Evolutionary conservation across 2,329 filamentous ascomycete species (phyloP), one percentile per base, ranked within the genome.

Genomic region (Thelonectria rubi): DNA sequence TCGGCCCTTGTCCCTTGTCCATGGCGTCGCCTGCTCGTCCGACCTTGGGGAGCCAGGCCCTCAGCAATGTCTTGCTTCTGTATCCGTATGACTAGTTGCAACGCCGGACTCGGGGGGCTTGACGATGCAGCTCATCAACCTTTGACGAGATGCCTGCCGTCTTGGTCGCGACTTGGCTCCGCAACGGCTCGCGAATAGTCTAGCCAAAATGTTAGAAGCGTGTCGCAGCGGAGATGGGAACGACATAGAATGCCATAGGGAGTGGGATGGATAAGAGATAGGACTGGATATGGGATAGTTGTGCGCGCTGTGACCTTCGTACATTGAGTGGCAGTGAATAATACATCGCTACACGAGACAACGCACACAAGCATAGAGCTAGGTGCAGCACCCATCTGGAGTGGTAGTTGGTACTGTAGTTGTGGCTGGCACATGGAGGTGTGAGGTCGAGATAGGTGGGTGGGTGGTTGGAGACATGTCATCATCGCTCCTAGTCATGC

Each of bases 41-140:
- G 48, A 42, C 24, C 37, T 32, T 17, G 32, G 54, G 32, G 14
- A 56, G 54, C 54, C 45, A 56, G 21, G 45, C 54, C 54, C 45
- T 56, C 54, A 46, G 9, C 32, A 58, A 52, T 58, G 55, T 52
- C 55, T 58, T 45, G 51, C 58, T 60, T 34, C 9, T 46, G 52
- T 47, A 21, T 46, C n/a, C 39, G 52, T 42, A 21, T 46, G 10
- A 45, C 17, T 60, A 51, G 46, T 46, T 43, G 55, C 52, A 55
- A 48, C 52, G 47, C 58, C 58, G 26, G 50, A 14, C 50, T 43
- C 21, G 43, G 40, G 57, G 48, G 57, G 48, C 32, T 60, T 55
- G 48, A 55, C 51, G 52, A 60, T 60, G 58, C 58, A 55, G 42
- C 58, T 60, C 58, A 60, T 55, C 53, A 32, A 55, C 52, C 52